Conservation (phyloP, 2,329 filamentous ascomycete species). For the Zasmidium citrigriseum region DNA sequence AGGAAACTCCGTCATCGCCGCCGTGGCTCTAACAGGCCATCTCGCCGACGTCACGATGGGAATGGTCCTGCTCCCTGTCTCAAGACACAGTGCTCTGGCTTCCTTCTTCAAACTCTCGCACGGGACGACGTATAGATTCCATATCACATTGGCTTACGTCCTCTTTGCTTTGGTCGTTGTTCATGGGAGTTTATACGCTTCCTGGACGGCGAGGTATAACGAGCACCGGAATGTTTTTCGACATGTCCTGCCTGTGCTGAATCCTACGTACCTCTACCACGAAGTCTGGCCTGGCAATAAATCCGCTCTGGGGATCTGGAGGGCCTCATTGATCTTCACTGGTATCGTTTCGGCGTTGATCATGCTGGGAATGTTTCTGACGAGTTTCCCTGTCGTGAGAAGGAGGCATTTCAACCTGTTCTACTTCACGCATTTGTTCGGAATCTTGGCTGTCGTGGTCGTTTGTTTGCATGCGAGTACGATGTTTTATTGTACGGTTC, state of each 20-base stretch:
- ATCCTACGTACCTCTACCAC: conserved; percentile 19
- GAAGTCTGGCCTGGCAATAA: conserved; percentile 19
- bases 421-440: conserved; percentile 21
- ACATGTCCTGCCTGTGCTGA: conserved; percentile 13
- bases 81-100: conserved; percentile 14
- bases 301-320: conserved; percentile 14
- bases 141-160: conserved; percentile 14
- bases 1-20: conserved; percentile 13
- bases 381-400: conserved; percentile 15
- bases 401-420: conserved; percentile 21
- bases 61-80: conserved; percentile 16
- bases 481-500: conserved; percentile 22
- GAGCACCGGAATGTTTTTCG: conserved; percentile 6
- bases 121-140: conserved; percentile 12
- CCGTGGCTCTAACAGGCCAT: conserved; percentile 15
- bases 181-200: conserved; percentile 11
- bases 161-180: conserved; percentile 7
- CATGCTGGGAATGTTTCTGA: conserved; percentile 18
- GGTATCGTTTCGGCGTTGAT: conserved; percentile 15
- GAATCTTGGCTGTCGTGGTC: conserved; percentile 15
- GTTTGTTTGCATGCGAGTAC: conserved; percentile 21
- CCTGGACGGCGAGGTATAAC: conserved; percentile 8
- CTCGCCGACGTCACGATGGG: conserved; percentile 18
- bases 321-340: conserved; percentile 19
- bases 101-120: conserved; percentile 19